These are phyloP conservation scores for Cryphonectria carpinicola DNA, from an alignment of 2,329 filamentous ascomycete genomes.

Conservation along the genomic window DNA sequence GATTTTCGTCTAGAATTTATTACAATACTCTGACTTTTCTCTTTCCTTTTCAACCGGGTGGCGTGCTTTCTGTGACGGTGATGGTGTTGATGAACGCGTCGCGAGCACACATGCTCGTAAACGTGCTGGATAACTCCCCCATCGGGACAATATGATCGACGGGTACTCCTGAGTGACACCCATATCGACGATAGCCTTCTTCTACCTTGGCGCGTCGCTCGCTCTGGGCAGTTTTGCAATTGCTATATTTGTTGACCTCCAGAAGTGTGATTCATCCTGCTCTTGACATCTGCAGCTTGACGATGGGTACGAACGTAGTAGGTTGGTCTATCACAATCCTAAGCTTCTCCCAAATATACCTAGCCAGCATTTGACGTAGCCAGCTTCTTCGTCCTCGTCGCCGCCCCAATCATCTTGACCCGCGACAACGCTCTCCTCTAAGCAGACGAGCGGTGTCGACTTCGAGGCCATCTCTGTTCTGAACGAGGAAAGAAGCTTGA, in stretches of 20 bases:
- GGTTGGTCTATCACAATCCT: not conserved
- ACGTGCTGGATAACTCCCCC: not conserved
- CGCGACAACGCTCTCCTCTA: conserved; percentile 65
- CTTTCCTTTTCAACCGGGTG: not conserved
- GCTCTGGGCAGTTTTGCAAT: no score
- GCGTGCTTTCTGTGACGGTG: not conserved
- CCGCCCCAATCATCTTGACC: conserved; percentile 76
- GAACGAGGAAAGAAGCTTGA: conserved; percentile 66
- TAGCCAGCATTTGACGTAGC: conserved; percentile 69
- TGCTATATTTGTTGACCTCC: no score
- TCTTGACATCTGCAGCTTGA: conserved; percentile 17
- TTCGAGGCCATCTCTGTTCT: conserved; percentile 61
- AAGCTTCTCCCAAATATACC: conserved; percentile 54
- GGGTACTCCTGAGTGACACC: no score
- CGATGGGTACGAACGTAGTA: not conserved
- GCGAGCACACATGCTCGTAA: no score
- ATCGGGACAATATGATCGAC: not conserved
- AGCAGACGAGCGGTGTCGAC: conserved; percentile 49
- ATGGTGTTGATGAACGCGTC: not conserved
- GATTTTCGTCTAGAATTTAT: not conserved
- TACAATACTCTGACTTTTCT: no score
- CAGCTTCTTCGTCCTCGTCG: conserved; percentile 46
- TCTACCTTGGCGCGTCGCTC: no score
- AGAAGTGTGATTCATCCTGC: no score
- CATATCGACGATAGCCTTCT: no score